Evolutionary conservation across 2,329 filamentous ascomycete species (phyloP), one percentile per base, ranked within the genome.

Genomic region (Rutstroemia sp.): DNA sequence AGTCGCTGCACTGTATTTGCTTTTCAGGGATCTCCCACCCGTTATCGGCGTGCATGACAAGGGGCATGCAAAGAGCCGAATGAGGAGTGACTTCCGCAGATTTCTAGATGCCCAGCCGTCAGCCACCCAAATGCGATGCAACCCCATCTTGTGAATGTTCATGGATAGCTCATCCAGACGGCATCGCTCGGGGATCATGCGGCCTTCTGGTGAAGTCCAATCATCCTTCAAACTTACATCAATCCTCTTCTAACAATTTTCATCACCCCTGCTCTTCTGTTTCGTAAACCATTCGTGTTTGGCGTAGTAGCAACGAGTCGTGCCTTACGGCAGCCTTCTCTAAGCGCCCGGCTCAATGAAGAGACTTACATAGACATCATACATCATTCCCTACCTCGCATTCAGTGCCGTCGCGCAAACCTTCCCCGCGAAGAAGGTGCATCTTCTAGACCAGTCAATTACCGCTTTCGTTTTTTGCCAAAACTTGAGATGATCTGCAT

Each of bases 311-410:
- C 58, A 53, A 57, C 9, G 48, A 49, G 60, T 58, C 56, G 53
- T 65, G 61, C 67, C 67, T 63, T 68, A 68, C 65, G 61, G 61
- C 60, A 60, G 63, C 64, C 58, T 62, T 62, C 61, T 67, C 63
- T 69, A 69, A 64, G 67, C 67, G 67, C 67, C 67, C 67, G 67
- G 67, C 62, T 61, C 57, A 63, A 63, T 65, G 60, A 38, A 44
- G 50, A 34, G 30, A 34, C 30, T 12, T 34, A 55, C 61, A 60
- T 50, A 59, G 58, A 52, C 58, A 52, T 51, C 58, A 58, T 62
- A 60, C 57, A 58, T 56, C 59, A 46, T 46, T 21, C 19, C 19
- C 17, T 23, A 57, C 61, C 59, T 68, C 63, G 64, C 65, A 58
- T 34, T 64, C 61, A 62, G 61, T 63, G 60, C 63, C 64, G 65